Evolutionary conservation across 2,329 filamentous ascomycete species (phyloP).

Genomic region (Penicillium sp.): DNA sequence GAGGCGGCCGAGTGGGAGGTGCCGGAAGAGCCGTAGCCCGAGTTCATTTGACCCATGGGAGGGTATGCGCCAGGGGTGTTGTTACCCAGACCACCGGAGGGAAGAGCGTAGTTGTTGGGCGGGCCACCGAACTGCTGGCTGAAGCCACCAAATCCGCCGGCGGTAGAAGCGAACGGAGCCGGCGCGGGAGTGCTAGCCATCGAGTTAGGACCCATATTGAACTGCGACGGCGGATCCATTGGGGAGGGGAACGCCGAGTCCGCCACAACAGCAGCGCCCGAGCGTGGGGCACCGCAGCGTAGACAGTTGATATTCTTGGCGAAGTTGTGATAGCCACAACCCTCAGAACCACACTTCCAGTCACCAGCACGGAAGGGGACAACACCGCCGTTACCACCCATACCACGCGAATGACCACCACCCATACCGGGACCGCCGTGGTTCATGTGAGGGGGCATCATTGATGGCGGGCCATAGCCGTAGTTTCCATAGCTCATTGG

Average conservation of each 20-base stretch:
- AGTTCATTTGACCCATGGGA: conserved; percentile 65
- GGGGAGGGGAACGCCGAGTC: conserved; percentile 88
- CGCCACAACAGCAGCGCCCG: conserved; percentile 88
- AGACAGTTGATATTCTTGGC: conserved; percentile 99
- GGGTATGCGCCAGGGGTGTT: conserved; percentile 78
- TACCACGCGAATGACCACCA: conserved; percentile 55
- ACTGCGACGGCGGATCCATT: conserved; percentile 81
- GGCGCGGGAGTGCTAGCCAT: conserved; percentile 81
- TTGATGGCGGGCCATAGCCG: conserved; percentile 64
- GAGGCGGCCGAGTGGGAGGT: conserved; percentile 79
- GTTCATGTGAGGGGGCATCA: conserved; percentile 76
- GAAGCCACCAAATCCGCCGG: conserved; percentile 65
- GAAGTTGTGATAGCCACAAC: conserved; percentile 98
- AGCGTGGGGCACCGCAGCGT: conserved; percentile 90
- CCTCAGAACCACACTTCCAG: conserved; percentile 98
- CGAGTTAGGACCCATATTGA: conserved; percentile 81
- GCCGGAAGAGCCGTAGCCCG: conserved; percentile 73
- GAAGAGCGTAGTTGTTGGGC: conserved; percentile 81
- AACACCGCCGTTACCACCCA: conserved; percentile 74
- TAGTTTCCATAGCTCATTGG: conserved; percentile 68
- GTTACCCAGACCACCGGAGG: conserved; percentile 68
- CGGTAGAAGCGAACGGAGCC: conserved; percentile 69
- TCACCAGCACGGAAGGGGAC: conserved; percentile 98
- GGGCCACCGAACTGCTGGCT: conserved; percentile 79
- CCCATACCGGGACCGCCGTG: conserved; percentile 56